phyloP scores from a whole-genome alignment of 208 protist genomes.

The Phytomonas serpens region DNA sequence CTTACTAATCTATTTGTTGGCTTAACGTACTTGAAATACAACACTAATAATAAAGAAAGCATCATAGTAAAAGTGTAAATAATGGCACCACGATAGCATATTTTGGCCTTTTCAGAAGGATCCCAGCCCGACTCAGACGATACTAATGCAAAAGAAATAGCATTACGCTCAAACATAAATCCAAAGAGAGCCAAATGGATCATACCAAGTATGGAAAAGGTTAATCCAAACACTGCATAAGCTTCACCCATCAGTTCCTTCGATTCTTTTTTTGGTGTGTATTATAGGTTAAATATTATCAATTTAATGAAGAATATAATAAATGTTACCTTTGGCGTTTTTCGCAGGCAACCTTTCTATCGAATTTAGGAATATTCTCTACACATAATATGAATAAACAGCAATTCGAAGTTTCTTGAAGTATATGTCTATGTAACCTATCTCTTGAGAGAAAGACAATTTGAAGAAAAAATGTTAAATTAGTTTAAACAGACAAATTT shows the following conservation, averaged over 20 bases:
- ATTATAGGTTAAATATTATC: not conserved
- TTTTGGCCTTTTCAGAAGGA: conserved; percentile 60
- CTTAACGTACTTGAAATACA: conserved; percentile 65
- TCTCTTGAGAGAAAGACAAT: not conserved
- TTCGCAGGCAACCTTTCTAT: not conserved
- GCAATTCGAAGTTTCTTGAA: not conserved
- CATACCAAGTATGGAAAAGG: conserved; percentile 82
- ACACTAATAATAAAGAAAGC: conserved; percentile 58
- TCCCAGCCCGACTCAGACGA: conserved; percentile 68
- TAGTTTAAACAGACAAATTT: not conserved
- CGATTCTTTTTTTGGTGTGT: conserved; percentile 7
- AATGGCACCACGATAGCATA: conserved; percentile 82
- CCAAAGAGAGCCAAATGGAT: conserved; percentile 78
- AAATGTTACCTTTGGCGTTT: not conserved
- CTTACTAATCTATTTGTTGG: conserved; percentile 29
- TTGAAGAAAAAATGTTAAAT: not conserved
- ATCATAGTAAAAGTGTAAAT: conserved; percentile 72
- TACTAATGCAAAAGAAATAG: conserved; percentile 69
- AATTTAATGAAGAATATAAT: not conserved
- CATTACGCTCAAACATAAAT: conserved; percentile 58
- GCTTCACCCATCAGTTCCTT: conserved; percentile 40
- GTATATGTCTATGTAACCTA: not conserved
- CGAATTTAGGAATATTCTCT: not conserved
- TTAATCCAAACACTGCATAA: conserved; percentile 71
- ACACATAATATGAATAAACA: not conserved